phyloP scores from a whole-genome alignment of 1,284 basidiomycete genomes.

The Sporisorium iseilematis-ciliati region DNA sequence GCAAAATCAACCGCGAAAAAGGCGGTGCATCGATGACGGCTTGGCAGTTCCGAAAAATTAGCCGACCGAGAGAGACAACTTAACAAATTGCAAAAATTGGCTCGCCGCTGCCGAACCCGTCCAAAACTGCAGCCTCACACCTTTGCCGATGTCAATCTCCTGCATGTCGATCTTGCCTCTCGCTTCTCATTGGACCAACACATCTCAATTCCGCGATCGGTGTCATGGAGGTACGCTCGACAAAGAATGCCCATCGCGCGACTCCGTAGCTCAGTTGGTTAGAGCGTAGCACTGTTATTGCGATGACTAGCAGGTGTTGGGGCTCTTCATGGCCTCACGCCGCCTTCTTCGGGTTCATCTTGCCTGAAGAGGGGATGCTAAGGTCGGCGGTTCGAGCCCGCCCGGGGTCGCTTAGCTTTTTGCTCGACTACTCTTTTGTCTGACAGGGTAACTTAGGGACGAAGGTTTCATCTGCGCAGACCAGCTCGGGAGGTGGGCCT shows the following conservation, averaged over 20 bases:
- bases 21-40: conserved; percentile 17
- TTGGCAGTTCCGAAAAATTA: conserved; percentile 5
- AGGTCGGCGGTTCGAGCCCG: conserved; percentile 55
- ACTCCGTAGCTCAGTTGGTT: conserved; percentile 35
- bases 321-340: too few relatives aligned
- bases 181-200: not conserved
- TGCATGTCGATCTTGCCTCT: not conserved
- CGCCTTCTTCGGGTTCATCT: too few relatives aligned
- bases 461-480: not conserved
- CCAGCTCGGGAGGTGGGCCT: not conserved
- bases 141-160: not conserved
- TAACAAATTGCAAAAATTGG: too few relatives aligned
- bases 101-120: too few relatives aligned
- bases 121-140: not conserved
- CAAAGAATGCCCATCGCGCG: not conserved
- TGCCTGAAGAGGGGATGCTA: conserved; percentile 26
- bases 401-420: conserved; percentile 33
- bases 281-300: conserved; percentile 32
- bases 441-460: too few relatives aligned
- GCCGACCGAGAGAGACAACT: too few relatives aligned
- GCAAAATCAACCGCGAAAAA: too few relatives aligned
- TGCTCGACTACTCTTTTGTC: not conserved
- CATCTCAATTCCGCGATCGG: too few relatives aligned
- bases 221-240: not conserved
- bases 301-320: not conserved